A percentile compares a stretch with the other conserved stretches of the same genome.
These are phyloP conservation scores for Ustilago sp. DNA, from an alignment of 1,284 basidiomycete genomes.

Conservation along the genomic window DNA sequence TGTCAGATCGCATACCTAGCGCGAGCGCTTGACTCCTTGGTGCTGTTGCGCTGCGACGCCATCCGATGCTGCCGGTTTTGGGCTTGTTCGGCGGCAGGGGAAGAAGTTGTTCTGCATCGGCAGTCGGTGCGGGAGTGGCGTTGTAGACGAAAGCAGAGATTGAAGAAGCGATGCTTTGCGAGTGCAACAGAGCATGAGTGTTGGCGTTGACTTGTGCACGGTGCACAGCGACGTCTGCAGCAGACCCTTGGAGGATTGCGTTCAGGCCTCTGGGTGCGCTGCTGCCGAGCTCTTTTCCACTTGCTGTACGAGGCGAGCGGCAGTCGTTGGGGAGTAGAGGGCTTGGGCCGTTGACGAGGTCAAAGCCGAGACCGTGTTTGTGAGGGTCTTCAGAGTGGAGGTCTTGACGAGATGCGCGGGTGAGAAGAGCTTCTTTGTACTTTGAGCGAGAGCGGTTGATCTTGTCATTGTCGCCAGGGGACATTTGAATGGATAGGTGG, in stretches of 20 bases:
- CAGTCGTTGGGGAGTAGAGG: constrained; percentile 41
- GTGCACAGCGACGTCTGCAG: constrained; percentile 25
- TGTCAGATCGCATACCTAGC: constrained; percentile 22
- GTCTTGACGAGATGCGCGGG: constrained; percentile 16
- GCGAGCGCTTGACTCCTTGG: constrained; percentile 22
- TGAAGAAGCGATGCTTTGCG: constrained; percentile 52
- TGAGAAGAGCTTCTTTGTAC: constrained; percentile 30
- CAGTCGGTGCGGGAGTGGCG: constrained; percentile 42
- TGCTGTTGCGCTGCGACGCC: constrained; percentile 22
- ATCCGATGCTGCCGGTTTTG: constrained; percentile 24
- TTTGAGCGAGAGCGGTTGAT: constrained; percentile 16
- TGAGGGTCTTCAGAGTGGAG: not conserved
- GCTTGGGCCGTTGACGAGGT: constrained; percentile 30
- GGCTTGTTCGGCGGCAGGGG: constrained; percentile 17
- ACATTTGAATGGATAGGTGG: constrained; percentile 49
- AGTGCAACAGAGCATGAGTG: constrained; percentile 22
- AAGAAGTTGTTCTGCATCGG: constrained; percentile 6
- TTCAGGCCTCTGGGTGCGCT: constrained; percentile 15
- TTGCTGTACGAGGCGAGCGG: constrained; percentile 41
- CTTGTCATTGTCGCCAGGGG: constrained; percentile 17
- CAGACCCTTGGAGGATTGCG: constrained; percentile 15
- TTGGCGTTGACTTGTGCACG: constrained; percentile 23
- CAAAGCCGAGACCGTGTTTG: constrained; percentile 16
- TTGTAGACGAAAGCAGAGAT: constrained; percentile 60
- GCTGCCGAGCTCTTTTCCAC: constrained; percentile 31